Evolutionary conservation across 352 stramenopile species (phyloP), one percentile per base, ranked within the genome.

Genomic region (Albugo candida): DNA sequence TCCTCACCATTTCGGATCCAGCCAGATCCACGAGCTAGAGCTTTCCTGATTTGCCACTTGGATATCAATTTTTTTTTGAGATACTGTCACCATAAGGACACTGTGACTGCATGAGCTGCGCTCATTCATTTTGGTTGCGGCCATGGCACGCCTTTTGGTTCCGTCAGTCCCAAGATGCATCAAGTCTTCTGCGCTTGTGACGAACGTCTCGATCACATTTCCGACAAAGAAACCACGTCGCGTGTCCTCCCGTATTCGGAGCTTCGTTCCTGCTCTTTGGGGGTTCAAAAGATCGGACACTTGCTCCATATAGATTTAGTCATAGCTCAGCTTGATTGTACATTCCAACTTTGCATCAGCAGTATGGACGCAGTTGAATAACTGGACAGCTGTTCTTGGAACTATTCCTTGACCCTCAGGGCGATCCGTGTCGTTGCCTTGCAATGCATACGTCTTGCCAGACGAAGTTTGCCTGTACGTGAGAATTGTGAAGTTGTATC

Each of bases 1-100:
- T n/a, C n/a, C n/a, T n/a, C 55, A 97, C 97, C 81, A 95, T 95
- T 56, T 97, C 89, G 10, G 79, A 95, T 5, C 89, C 89, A 1
- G 89, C 89, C 47, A 97, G 64, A 65, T 97, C 89, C 13, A 97
- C 89, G 2, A 97, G 55, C 47, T 89, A 92, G 27, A 97, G 58
- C 53, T 95, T 96, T 21, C 86, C 79, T 4, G 69, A 68, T 43
- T 94, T 94, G n/a, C 85, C 13, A 80, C 74, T 36, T 92, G 84
- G 39, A 76, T 94, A 45, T 75, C 76, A 14, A 85, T 60, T 55
- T 96, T 81, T 5, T 80, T 71, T 58, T 95, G 71, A 46, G 67
- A 76, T 8, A 97, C 43, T 41, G 83, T 94, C 43, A 95, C 71
- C 62, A 92, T 95, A 48, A 96, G 74, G 1, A 80, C 85, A 38